Base-by-base conservation (phyloP, 2,329 filamentous ascomycete genomes). In the Ophiosphaerella korrae region DNA sequence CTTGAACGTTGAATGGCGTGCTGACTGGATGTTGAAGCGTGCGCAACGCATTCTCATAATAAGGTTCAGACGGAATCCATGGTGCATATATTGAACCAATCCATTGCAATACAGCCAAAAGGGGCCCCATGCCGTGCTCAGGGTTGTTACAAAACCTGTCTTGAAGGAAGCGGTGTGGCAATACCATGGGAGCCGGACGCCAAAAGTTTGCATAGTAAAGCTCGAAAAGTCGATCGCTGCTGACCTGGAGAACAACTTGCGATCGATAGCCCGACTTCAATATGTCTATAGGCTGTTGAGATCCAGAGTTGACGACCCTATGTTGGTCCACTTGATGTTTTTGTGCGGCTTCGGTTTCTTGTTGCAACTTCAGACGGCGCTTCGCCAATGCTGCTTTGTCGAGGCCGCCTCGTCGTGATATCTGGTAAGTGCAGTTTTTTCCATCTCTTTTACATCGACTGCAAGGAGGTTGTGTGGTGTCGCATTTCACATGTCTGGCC, bases 1-100 rank as follows among this genome's bases (percentile, higher is more conserved):
- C 85, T 73, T 96, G 92, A 1, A 95, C 84, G 12, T 84, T 76
- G 66, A 86, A 89, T 0, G 66, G 59, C 11, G 62, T 65, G 39
- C 42, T 58, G 23, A 53, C 48, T 13, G 64, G 32, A 5, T 40
- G 51, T 42, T 14, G 57, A 48, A 24, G 14, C 42, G 12, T 71
- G 44, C 1, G 60, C 54, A 53, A 42, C 9, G 60, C 65, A 2
- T 42, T 46, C 24, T 53, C 48, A 23, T 67, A 67, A 44, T 66
- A 66, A 1, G 52, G 32, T 8, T 64, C 64, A 14, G 65, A 61
- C 12, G 60, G 48, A 7, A 60, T 62, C 55, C 59, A 67, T 7
- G 64, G 57, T 7, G 65, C 60, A 42, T 67, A 68, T 4, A 67
- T 50, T 5, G 64, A 63, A 8, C 65, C 64, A 32, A 68, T 59